Percentiles rank a stretch among this genome's conserved stretches.
phyloP scores from a whole-genome alignment of 352 stramenopile genomes.

The Phytophthora podocarpi region DNA sequence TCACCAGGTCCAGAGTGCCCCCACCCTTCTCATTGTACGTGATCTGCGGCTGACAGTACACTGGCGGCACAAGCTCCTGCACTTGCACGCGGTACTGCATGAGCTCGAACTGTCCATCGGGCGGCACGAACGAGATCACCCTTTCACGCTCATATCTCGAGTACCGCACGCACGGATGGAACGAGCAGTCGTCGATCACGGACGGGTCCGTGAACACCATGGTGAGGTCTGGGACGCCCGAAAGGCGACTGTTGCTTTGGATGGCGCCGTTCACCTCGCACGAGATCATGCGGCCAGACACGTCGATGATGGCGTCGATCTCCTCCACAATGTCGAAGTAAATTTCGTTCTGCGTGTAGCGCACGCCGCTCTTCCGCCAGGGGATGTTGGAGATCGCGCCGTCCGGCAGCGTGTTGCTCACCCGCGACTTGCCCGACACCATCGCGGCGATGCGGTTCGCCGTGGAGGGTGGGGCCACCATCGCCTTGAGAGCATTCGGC shows the following conservation, averaged over 20 bases:
- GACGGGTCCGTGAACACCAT: slow-evolving; percentile 96
- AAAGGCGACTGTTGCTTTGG: slow-evolving; percentile 95
- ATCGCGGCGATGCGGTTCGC: slow-evolving; percentile 89
- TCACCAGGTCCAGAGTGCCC: slow-evolving; percentile 74
- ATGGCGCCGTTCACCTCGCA: slow-evolving; percentile 96
- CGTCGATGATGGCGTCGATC: slow-evolving; percentile 97
- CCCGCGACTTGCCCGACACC: slow-evolving; percentile 89
- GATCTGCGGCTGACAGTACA: slow-evolving; percentile 91
- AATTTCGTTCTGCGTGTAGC: slow-evolving; percentile 98
- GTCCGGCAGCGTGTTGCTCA: slow-evolving; percentile 92
- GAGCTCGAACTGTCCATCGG: slow-evolving; percentile 97
- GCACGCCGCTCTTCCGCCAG: slow-evolving; percentile 96
- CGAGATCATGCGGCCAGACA: slow-evolving; percentile 91
- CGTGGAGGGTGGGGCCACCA: slow-evolving; percentile 96
- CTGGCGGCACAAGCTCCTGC: slow-evolving; percentile 81
- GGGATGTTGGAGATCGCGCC: slow-evolving; percentile 96
- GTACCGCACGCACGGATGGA: slow-evolving; percentile 98
- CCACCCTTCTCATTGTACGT: slow-evolving; percentile 77
- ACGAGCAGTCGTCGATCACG: slow-evolving; percentile 98
- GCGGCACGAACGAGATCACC: slow-evolving; percentile 97
- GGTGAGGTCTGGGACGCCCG: slow-evolving; percentile 96
- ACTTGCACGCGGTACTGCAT: slow-evolving; percentile 89
- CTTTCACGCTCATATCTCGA: slow-evolving; percentile 95
- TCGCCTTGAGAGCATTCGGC: slow-evolving; percentile 97
- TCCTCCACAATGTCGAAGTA: slow-evolving; percentile 99